These are phyloP conservation scores for Violaceomyces palustris DNA, from an alignment of 1,284 basidiomycete genomes.

Conservation along the genomic window DNA sequence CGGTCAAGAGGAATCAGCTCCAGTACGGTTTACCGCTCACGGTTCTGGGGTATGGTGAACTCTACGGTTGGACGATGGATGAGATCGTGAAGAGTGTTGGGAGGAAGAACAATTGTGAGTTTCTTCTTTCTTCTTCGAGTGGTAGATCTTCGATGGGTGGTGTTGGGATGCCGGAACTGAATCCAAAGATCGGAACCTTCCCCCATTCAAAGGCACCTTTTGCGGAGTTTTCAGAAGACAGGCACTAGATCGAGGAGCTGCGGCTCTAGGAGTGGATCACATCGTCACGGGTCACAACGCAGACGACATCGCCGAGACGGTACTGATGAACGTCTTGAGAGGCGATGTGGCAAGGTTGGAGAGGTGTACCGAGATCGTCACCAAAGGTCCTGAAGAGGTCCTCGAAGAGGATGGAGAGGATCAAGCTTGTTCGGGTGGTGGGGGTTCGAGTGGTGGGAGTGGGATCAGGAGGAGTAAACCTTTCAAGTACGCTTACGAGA, in stretches of 20 bases:
- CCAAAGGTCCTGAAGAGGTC: conserved; percentile 32
- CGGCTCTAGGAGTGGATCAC: conserved; percentile 83
- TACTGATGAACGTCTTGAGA: conserved; percentile 98
- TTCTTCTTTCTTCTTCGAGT: too few relatives aligned
- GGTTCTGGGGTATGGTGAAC: conserved; percentile 88
- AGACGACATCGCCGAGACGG: conserved; percentile 97
- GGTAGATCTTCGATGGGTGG: not conserved
- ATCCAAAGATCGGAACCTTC: too few relatives aligned
- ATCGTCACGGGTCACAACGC: conserved; percentile 99
- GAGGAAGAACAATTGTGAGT: conserved; percentile 86
- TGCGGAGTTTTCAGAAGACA: conserved; percentile 96
- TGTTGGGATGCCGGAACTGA: not conserved
- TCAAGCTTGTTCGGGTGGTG: conserved; percentile 52
- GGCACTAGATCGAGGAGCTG: conserved; percentile 89
- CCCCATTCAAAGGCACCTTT: conserved; percentile 66
- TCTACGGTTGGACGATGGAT: conserved; percentile 99
- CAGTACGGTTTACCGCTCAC: conserved; percentile 94
- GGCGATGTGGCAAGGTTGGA: conserved; percentile 92
- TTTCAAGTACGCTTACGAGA: conserved; percentile 97
- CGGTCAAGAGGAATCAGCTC: conserved; percentile 92
- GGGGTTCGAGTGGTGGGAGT: conserved; percentile 60
- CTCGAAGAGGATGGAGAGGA: conserved; percentile 19
- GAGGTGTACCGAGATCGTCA: conserved; percentile 84
- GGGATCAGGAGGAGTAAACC: conserved; percentile 95
- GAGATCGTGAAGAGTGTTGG: conserved; percentile 87